Base-by-base conservation (phyloP, 2,329 filamentous ascomycete species). In the Parascedosporium putredinis region DNA sequence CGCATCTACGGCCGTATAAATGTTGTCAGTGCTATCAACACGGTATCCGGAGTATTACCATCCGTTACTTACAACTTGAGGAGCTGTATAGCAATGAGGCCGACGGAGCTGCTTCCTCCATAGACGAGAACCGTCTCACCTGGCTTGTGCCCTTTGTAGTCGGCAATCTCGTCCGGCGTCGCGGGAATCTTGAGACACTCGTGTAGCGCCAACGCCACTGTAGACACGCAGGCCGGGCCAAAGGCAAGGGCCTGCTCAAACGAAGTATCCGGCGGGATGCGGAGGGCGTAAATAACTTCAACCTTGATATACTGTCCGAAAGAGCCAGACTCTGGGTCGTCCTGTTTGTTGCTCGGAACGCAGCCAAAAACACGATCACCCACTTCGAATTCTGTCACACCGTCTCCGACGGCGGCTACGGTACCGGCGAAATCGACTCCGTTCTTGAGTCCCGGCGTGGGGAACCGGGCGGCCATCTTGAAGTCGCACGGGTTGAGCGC, bases 61-160 rank as follows among this genome's bases (percentile, higher is more conserved):
- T n/a, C n/a, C 18, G 12, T 14, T 10, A 47, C 45, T 47, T 34
- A 47, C 16, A 58, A 53, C 54, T 64, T 64, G 20, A 63, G 64
- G 53, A 56, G 64, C 51, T 67, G 64, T 50, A 68, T 64, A 3
- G 60, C 64, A 55, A 73, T 73, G 55, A 75, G 73, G 65, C 69
- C 70, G n/a, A 74, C 75, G 18, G 74, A 74, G 31, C 70, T 77
- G 59, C 73, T 73, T n/a, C 64, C 66, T 38, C 66, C 69, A 43
- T 70, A 69, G 52, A 67, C 64, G 36, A 70, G 60, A 47, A 74
- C 57, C 2, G 67, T 60, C 51, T 66, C 58, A 9, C 45, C 45
- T 23, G 25, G 25, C 27, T 34, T 47, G 25, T 31, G 45, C 4
- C 27, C 45, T 14, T 47, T 16, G 29, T 47, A 33, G n/a, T 33